These are phyloP conservation scores for Aspergillus ostianus DNA, from an alignment of 495 filamentous ascomycete genomes.

Conservation along the genomic window DNA sequence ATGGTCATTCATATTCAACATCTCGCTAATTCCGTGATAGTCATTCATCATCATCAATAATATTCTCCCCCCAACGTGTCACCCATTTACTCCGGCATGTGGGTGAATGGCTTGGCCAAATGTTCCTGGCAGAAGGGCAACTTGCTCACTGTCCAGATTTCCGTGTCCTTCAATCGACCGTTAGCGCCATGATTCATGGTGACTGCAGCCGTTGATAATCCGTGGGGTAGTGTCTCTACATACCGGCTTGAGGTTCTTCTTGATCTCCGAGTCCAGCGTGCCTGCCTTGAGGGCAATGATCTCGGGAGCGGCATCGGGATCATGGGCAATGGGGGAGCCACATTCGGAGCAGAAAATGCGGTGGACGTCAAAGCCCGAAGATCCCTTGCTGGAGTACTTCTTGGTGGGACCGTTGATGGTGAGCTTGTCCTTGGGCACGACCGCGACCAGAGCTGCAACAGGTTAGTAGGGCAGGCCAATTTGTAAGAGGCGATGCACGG, in stretches of 20 bases:
- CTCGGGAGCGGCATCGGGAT: conserved; percentile 62
- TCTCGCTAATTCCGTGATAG: not conserved
- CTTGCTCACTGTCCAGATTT: conserved; percentile 69
- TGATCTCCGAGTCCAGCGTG: conserved; percentile 58
- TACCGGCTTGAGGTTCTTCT: conserved; percentile 67
- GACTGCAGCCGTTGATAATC: not conserved
- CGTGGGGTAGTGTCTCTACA: conserved; percentile 6
- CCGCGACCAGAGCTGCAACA: conserved; percentile 57
- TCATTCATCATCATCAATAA: conserved; percentile 4
- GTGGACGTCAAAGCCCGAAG: conserved; percentile 58
- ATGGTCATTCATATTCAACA: not conserved
- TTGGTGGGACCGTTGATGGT: conserved; percentile 62
- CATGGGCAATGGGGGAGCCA: conserved; percentile 67
- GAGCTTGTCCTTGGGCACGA: conserved; percentile 62
- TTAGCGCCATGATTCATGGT: conserved; percentile 4
- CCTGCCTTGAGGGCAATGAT: conserved; percentile 71
- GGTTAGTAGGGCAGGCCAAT: conserved; percentile 4
- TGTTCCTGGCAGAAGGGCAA: conserved; percentile 67
- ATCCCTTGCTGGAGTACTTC: conserved; percentile 54
- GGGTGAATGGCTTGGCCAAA: conserved; percentile 56
- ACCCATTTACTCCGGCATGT: conserved; percentile 56
- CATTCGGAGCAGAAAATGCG: conserved; percentile 69
- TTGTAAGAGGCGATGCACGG: no score
- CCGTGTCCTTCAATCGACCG: conserved; percentile 48
- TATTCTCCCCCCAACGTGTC: conserved; percentile 11